Conservation (phyloP, 2,329 filamentous ascomycete genomes). For the Ramularia collo-cygni region DNA sequence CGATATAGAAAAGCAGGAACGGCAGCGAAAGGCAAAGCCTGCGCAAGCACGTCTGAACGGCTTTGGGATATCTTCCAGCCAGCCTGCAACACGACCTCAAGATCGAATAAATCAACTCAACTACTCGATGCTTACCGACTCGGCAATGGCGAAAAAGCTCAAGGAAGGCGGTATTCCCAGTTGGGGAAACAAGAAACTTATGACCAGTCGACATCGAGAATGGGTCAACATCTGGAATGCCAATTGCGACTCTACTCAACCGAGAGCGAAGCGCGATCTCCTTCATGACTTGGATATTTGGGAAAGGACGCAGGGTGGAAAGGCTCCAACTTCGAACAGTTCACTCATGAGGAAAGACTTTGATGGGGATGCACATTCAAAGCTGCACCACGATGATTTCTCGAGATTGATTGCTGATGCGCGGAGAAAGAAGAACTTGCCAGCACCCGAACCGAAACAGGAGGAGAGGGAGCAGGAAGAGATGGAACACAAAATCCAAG, state of each 20-base stretch:
- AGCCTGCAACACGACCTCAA: slow-evolving; percentile 32
- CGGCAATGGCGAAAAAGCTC: slow-evolving; percentile 71
- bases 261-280: slow-evolving; percentile 64
- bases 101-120: slow-evolving; percentile 73
- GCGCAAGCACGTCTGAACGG: slow-evolving; percentile 17
- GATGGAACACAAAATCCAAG: too few species aligned
- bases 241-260: slow-evolving; percentile 78
- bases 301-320: slow-evolving; percentile 74
- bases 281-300: slow-evolving; percentile 74
- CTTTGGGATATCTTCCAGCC: slow-evolving; percentile 12
- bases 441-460: slow-evolving; percentile 14
- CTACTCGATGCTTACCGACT: slow-evolving; percentile 81
- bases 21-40: slow-evolving; percentile 12
- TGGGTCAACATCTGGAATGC: slow-evolving; percentile 97
- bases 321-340: slow-evolving; percentile 39
- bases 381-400: slow-evolving; percentile 67
- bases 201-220: slow-evolving; percentile 79
- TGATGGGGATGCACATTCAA: slow-evolving; percentile 68
- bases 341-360: slow-evolving; percentile 80
- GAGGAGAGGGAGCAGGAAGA: slow-evolving; percentile 4
- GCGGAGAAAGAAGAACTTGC: slow-evolving; percentile 44
- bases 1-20: slow-evolving; percentile 35
- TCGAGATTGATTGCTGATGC: slow-evolving; percentile 73
- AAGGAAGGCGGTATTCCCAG: slow-evolving; percentile 70
- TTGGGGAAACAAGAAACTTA: slow-evolving; percentile 58